phyloP scores from a whole-genome alignment of 2,329 filamentous ascomycete genomes.

The Bipolaris cookei region DNA sequence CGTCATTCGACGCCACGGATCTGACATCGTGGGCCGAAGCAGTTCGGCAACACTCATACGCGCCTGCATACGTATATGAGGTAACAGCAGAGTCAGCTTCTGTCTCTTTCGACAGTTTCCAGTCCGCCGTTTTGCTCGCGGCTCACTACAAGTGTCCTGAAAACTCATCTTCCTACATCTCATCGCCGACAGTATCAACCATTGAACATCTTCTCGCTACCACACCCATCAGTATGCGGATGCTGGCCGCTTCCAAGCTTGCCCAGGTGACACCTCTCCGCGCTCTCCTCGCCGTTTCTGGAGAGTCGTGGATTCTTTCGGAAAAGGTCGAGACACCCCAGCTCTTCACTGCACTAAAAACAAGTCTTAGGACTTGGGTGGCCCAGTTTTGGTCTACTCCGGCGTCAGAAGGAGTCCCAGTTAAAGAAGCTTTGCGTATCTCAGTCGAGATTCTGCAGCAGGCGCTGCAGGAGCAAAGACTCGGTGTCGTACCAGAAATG shows the following conservation, averaged over 20 bases:
- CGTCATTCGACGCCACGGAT: conserved; percentile 47
- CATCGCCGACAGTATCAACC: conserved; percentile 11
- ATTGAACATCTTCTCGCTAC: conserved; percentile 37
- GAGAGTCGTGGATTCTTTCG: conserved; percentile 55
- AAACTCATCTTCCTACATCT: conserved; percentile 21
- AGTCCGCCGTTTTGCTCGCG: conserved; percentile 48
- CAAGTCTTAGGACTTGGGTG: conserved; percentile 48
- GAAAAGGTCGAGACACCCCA: conserved; percentile 48
- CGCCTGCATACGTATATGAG: conserved; percentile 36
- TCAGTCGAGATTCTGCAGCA: conserved; percentile 38
- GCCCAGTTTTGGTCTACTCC: conserved; percentile 32
- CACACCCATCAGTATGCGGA: conserved; percentile 32
- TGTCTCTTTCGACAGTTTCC: conserved; percentile 40
- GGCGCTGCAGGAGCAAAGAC: conserved; percentile 27
- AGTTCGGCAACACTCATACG: conserved; percentile 26
- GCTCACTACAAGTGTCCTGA: conserved; percentile 39
- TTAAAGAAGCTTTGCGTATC: conserved; percentile 35
- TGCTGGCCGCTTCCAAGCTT: conserved; percentile 48
- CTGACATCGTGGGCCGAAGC: conserved; percentile 32
- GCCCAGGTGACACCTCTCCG: conserved; percentile 50
- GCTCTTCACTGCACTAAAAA: conserved; percentile 43
- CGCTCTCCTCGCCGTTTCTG: conserved; percentile 52
- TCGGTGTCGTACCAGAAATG: conserved; percentile 27
- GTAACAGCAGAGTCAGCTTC: conserved; percentile 19
- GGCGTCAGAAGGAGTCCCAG: conserved; percentile 17